These are phyloP conservation scores for Candida freyschussii DNA, from an alignment of 1,139 yeast species.

Conservation along the genomic window DNA sequence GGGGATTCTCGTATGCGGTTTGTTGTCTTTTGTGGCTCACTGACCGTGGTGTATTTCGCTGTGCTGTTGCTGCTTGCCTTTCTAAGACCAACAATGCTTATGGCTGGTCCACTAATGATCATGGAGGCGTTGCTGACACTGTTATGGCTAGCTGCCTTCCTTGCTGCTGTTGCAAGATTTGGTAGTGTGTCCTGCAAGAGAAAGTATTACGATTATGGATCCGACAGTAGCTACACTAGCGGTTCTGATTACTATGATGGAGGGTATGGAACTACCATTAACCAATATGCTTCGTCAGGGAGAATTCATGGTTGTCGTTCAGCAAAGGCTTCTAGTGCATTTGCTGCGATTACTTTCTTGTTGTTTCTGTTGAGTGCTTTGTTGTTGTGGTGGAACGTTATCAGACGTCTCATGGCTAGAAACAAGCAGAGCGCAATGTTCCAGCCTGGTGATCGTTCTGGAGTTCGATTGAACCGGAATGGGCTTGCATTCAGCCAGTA, in stretches of 20 bases:
- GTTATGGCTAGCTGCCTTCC: constrained; percentile 20
- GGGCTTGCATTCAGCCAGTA: constrained; percentile 14
- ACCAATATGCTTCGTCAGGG: constrained; percentile 1
- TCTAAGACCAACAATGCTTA: constrained; percentile 6
- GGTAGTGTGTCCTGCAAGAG: constrained; percentile 11
- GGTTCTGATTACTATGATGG: not conserved
- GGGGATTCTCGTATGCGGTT: constrained; percentile 22
- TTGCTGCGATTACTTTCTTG: constrained; percentile 29
- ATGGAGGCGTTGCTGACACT: constrained; percentile 15
- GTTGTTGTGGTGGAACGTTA: constrained; percentile 26
- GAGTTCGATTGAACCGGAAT: constrained; percentile 13
- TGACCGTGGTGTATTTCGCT: constrained; percentile 18
- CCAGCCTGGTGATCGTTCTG: constrained; percentile 7
- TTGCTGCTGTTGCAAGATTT: constrained; percentile 19
- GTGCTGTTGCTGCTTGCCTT: constrained; percentile 11
- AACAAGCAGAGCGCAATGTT: constrained; percentile 11
- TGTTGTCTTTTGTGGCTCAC: constrained; percentile 14
- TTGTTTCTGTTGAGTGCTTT: constrained; percentile 24
- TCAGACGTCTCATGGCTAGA: constrained; percentile 23
- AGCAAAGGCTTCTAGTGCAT: constrained; percentile 32
- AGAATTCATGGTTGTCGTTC: constrained; percentile 24
- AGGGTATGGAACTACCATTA: constrained; percentile 3
- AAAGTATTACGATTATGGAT: not conserved
- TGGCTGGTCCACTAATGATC: constrained; percentile 17
- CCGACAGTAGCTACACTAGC: constrained; percentile 6